These are phyloP conservation scores for Neonectria punicea DNA, from an alignment of 2,329 filamentous ascomycete genomes.

Conservation along the genomic window DNA sequence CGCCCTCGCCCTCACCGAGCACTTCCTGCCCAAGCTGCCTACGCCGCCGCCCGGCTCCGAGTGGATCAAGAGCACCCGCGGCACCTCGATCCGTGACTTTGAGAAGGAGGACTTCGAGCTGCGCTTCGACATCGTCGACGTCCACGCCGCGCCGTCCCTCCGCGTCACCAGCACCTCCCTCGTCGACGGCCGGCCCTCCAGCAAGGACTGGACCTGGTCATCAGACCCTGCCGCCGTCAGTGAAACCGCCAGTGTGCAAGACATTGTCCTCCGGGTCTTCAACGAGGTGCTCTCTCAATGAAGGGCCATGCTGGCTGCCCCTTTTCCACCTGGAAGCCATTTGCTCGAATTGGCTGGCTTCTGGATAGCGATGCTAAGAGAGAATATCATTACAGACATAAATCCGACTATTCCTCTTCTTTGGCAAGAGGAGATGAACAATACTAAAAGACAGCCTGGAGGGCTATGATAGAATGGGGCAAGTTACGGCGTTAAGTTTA, in stretches of 20 bases:
- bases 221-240: conserved; percentile 16
- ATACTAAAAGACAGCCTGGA: not conserved
- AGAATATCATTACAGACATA: not conserved
- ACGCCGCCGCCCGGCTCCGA: conserved; percentile 12
- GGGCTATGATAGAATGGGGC: too few relatives aligned
- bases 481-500: conserved; percentile 12
- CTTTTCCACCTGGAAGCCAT: not conserved
- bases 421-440: not conserved
- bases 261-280: conserved; percentile 35
- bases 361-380: not conserved
- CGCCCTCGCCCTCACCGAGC: conserved; percentile 52
- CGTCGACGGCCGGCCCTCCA: conserved; percentile 24
- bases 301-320: not conserved
- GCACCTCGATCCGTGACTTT: conserved; percentile 46
- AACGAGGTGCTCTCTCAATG: conserved; percentile 33
- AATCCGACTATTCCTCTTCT: not conserved
- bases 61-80: conserved; percentile 48
- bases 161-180: conserved; percentile 35
- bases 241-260: conserved; percentile 35
- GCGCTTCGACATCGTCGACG: conserved; percentile 45
- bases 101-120: conserved; percentile 45
- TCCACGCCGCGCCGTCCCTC: conserved; percentile 32
- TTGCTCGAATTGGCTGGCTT: not conserved
- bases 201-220: conserved; percentile 47
- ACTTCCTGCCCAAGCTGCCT: conserved; percentile 44